Evolutionary conservation across 2,329 filamentous ascomycete genomes (phyloP), one percentile per base, ranked within the genome.

Genomic region (Exophiala sp.): DNA sequence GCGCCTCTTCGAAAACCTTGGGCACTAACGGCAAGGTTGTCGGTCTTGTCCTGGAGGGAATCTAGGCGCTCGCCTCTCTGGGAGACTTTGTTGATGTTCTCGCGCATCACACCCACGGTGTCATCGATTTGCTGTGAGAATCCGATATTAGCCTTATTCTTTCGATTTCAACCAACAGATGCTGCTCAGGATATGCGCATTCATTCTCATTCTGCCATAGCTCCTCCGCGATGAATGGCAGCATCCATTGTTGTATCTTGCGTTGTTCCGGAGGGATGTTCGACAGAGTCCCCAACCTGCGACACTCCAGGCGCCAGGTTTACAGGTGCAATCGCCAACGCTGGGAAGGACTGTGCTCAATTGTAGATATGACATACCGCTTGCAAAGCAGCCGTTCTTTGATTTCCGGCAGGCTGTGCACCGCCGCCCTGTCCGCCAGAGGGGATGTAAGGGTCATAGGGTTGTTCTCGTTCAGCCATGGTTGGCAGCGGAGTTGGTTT

Each of bases 71-170:
- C 88, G 70, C 94, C 94, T 80, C 94, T 91, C 75, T 96, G 86
- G 40, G 89, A 91, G 59, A 96, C 89, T 75, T 94, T 95, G 79
- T 91, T 91, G 80, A 99, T 95, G 78, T 99, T 99, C 72, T 96
- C 87, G 68, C 88, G 85, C 92, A 99, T 96, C 63, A 94, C 89
- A 69, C 87, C 87, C 66, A 96, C 90, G 47, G 92, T 96, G 69
- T 91, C 89, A 72, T 97, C 88, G 74, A 99, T 96, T 95, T 97
- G 88, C 94, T 99, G 71, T 50, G 24, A 50, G n/a, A 16, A 48
- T 39, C 6, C 18, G 12, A 39, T 29, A 33, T 48, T 38, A 48
- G 45, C 33, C 11, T 14, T 5, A n/a, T 32, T 45, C 40, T 11
- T 16, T 16, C 40, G 7, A 11, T 14, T 5, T 20, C 40, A 18